phyloP scores from a whole-genome alignment of 2,329 filamentous ascomycete genomes.

The Cryphonectria japonica region DNA sequence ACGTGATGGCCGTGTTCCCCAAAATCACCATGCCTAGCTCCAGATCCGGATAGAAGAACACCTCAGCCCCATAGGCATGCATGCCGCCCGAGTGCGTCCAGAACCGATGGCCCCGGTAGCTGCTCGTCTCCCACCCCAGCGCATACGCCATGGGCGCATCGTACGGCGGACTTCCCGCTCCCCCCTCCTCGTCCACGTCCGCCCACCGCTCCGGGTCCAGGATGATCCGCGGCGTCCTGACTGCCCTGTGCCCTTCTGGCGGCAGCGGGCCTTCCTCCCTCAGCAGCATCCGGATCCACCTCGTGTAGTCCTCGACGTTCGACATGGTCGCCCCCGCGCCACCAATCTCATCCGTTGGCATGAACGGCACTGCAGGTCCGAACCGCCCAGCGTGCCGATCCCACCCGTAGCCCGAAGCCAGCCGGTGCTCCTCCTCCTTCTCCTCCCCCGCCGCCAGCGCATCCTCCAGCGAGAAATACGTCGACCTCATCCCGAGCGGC shows the following conservation, averaged over 20 bases:
- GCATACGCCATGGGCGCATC: constrained; percentile 44
- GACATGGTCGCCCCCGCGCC: constrained; percentile 50
- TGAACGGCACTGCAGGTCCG: constrained; percentile 34
- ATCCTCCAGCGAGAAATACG: constrained; percentile 41
- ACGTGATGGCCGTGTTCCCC: constrained; percentile 48
- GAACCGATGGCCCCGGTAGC: constrained; percentile 48
- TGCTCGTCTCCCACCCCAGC: constrained; percentile 44
- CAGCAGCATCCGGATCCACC: constrained; percentile 56
- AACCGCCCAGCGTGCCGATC: constrained; percentile 35
- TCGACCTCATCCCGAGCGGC: constrained; percentile 49
- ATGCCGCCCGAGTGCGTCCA: constrained; percentile 49
- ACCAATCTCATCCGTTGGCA: constrained; percentile 38
- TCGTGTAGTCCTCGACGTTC: constrained; percentile 53
- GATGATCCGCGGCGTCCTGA: constrained; percentile 42
- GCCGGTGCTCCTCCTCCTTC: constrained; percentile 10
- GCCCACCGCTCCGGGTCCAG: constrained; percentile 20
- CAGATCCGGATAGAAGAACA: constrained; percentile 49
- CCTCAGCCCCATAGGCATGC: constrained; percentile 47
- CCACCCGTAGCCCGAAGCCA: constrained; percentile 50
- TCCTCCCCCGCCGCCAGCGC: constrained; percentile 34
- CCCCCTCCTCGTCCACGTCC: not conserved
- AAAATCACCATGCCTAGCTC: constrained; percentile 48
- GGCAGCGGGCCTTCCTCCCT: constrained; percentile 42
- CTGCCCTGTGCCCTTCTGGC: constrained; percentile 37
- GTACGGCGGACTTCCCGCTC: constrained; percentile 28